Evolutionary conservation across 768 basidiomycete genomes (phyloP).

Genomic region (Lactarius sanguifluus): DNA sequence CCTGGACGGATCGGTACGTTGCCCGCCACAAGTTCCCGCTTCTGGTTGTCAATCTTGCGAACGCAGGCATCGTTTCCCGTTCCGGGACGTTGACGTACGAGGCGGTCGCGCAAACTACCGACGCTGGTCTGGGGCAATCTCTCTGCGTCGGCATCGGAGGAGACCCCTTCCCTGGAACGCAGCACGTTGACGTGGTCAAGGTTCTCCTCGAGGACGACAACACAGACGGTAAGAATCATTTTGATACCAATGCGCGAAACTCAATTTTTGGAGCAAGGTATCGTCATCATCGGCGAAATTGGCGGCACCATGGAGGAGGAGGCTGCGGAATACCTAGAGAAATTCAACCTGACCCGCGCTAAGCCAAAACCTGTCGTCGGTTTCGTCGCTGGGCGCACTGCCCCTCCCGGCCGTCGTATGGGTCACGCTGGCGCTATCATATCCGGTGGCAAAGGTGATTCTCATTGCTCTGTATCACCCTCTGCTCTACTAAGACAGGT

Average conservation of each 20-base stretch:
- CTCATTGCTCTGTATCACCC: neutral
- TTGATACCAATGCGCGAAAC: neutral
- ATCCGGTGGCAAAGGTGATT: slow-evolving; percentile 88
- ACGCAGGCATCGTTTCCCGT: slow-evolving; percentile 85
- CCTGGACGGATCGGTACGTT: slow-evolving; percentile 89
- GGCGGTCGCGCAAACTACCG: slow-evolving; percentile 96
- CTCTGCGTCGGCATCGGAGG: slow-evolving; percentile 97
- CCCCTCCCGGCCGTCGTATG: slow-evolving; percentile 97
- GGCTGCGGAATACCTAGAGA: slow-evolving; percentile 92
- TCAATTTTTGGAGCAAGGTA: slow-evolving; percentile 50
- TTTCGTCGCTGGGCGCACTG: slow-evolving; percentile 97
- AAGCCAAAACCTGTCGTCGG: slow-evolving; percentile 95
- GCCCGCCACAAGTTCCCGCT: neutral
- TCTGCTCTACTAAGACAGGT: neutral
- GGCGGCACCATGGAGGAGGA: slow-evolving; percentile 99
- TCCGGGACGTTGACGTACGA: slow-evolving; percentile 98
- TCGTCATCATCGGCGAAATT: slow-evolving; percentile 98
- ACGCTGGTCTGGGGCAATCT: slow-evolving; percentile 93
- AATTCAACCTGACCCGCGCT: slow-evolving; percentile 84
- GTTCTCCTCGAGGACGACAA: slow-evolving; percentile 93
- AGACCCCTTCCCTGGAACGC: slow-evolving; percentile 94
- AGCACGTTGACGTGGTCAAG: slow-evolving; percentile 94
- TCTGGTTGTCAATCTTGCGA: slow-evolving; percentile 5
- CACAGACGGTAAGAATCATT: slow-evolving; percentile 66
- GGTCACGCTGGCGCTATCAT: slow-evolving; percentile 99